These are phyloP conservation scores for Microdochium bolleyi DNA, from an alignment of 2,329 filamentous ascomycete species.

Conservation along the genomic window DNA sequence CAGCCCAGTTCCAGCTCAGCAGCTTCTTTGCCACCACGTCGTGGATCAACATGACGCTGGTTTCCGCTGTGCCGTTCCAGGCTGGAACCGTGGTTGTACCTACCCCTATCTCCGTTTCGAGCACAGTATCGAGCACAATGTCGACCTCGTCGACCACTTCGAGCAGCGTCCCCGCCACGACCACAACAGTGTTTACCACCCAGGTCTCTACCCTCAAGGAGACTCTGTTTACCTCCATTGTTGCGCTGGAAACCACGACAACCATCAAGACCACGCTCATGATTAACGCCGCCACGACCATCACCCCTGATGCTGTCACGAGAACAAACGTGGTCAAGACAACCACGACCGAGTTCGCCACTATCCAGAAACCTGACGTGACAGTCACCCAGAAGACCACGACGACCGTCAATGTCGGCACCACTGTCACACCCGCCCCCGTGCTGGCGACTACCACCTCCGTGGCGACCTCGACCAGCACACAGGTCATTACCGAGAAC, in stretches of 20 bases:
- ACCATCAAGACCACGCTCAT: conserved; percentile 1
- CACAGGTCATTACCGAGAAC: conserved; percentile 12
- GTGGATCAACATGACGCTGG: conserved; percentile 31
- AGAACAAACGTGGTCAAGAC: conserved; percentile 17
- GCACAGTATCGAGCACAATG: too few relatives aligned
- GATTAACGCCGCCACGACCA: conserved; percentile 5
- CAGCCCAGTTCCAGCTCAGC: conserved; percentile 27
- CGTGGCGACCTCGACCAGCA: conserved; percentile 13
- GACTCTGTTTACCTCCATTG: conserved; percentile 3
- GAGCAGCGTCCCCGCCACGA: conserved; percentile 11
- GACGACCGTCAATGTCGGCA: conserved; percentile 18
- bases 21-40: conserved; percentile 29
- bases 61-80: conserved; percentile 26
- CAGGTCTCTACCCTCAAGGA: conserved; percentile 12
- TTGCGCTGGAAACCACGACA: conserved; percentile 6
- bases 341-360: conserved; percentile 5
- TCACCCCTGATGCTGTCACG: conserved; percentile 12
- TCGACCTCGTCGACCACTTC: too few relatives aligned
- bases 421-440: conserved; percentile 20
- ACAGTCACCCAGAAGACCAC: conserved; percentile 18
- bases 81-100: conserved; percentile 15
- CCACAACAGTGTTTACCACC: conserved; percentile 11
- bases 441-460: conserved; percentile 12
- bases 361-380: conserved; percentile 4
- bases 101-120: conserved; percentile 15